These are phyloP conservation scores for Geoglossum glabrum DNA, from an alignment of 495 filamentous ascomycete genomes.

Conservation along the genomic window DNA sequence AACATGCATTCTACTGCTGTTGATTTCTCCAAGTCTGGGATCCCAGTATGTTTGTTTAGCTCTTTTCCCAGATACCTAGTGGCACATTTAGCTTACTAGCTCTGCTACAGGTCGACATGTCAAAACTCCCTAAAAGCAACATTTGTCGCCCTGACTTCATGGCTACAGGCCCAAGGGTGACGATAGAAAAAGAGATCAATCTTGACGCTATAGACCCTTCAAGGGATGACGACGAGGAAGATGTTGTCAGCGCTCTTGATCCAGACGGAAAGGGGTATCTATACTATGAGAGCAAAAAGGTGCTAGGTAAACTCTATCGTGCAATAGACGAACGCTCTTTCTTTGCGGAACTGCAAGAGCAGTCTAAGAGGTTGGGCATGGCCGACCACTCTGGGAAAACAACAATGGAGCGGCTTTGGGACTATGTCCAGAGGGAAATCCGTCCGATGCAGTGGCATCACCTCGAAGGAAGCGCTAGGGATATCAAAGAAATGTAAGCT, in stretches of 20 bases:
- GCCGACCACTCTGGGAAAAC: background rate
- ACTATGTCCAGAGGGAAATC: slow-evolving; percentile 22
- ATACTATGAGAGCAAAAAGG: slow-evolving; percentile 49
- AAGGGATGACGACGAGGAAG: slow-evolving; percentile 34
- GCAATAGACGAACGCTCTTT: slow-evolving; percentile 54
- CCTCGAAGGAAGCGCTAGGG: slow-evolving; percentile 20
- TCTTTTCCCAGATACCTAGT: background rate
- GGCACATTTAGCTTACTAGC: background rate
- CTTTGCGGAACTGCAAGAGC: slow-evolving; percentile 27
- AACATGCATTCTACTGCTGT: slow-evolving; percentile 57
- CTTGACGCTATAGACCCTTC: slow-evolving; percentile 16
- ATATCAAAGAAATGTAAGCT: slow-evolving; percentile 34
- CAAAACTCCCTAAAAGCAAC: slow-evolving; percentile 21
- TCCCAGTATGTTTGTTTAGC: slow-evolving; percentile 28
- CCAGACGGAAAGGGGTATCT: slow-evolving; percentile 10
- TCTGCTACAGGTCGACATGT: slow-evolving; percentile 21
- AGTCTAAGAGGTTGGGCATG: slow-evolving; percentile 4
- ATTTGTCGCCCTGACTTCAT: slow-evolving; percentile 39
- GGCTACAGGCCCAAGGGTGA: slow-evolving; percentile 40
- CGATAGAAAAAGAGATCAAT: slow-evolving; percentile 26
- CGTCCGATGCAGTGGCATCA: slow-evolving; percentile 24
- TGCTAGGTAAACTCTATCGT: slow-evolving; percentile 53
- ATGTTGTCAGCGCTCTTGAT: slow-evolving; percentile 20
- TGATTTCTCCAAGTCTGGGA: slow-evolving; percentile 66
- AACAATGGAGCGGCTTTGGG: slow-evolving; percentile 27